These are phyloP conservation scores for Perkinsus marinus DNA, from an alignment of 169 alveolate species.

Conservation along the genomic window DNA sequence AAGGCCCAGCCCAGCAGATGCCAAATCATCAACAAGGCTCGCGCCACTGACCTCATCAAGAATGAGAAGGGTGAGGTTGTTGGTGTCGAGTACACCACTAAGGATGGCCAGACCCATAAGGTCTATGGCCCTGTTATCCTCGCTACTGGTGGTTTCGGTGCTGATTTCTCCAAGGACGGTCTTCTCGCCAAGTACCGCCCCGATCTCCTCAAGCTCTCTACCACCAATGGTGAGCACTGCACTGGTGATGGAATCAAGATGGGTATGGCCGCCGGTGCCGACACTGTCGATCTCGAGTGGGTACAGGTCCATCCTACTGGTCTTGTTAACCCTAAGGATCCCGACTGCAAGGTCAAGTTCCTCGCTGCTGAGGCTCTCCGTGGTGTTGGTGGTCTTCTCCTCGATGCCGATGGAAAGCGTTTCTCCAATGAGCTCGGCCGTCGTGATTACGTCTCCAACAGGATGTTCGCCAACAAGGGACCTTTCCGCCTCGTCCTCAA, in stretches of 20 bases:
- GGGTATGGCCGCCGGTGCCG: slow-evolving; percentile 38
- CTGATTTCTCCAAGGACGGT: slow-evolving; percentile 21
- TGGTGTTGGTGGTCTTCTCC: slow-evolving; percentile 40
- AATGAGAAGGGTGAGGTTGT: slow-evolving; percentile 9
- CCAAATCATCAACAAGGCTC: slow-evolving; percentile 26
- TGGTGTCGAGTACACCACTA: slow-evolving; percentile 2
- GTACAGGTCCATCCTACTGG: slow-evolving; percentile 20
- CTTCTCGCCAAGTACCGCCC: slow-evolving; percentile 18
- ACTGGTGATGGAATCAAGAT: slow-evolving; percentile 36
- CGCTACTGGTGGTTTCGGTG: slow-evolving; percentile 36
- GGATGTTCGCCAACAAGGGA: slow-evolving; percentile 31
- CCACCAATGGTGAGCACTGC: slow-evolving; percentile 19
- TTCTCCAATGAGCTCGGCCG: slow-evolving; percentile 50
- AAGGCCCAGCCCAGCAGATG: slow-evolving; percentile 1
- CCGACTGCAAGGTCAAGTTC: slow-evolving; percentile 21
- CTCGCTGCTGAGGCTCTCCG: slow-evolving; percentile 45
- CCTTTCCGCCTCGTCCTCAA: slow-evolving; percentile 28
- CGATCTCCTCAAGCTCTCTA: slow-evolving; percentile 17
- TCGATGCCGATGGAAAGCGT: slow-evolving; percentile 41
- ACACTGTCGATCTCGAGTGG: slow-evolving; percentile 32
- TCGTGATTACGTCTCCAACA: slow-evolving; percentile 25
- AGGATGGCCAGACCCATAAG: background rate
- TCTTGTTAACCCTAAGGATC: slow-evolving; percentile 18
- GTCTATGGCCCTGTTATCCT: slow-evolving; percentile 18
- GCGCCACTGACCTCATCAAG: slow-evolving; percentile 12